Evolutionary conservation across 106 monocot genomes (phyloP).

Genomic region (Dendrobium chrysotoxum): DNA sequence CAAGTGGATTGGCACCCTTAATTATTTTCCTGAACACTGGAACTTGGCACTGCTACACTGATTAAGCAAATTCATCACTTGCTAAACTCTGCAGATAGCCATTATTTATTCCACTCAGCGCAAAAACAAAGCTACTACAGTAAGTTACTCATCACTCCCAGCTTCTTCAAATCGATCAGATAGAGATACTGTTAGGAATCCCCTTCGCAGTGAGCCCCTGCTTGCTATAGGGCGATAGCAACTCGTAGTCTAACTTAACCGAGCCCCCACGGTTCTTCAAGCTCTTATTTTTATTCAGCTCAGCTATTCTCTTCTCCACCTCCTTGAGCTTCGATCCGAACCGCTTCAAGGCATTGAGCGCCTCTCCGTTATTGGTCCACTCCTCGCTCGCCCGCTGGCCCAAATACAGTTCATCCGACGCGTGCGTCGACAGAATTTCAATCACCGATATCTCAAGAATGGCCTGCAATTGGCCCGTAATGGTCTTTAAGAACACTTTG

Average conservation of each 20-base stretch:
- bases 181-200: constrained; percentile 36
- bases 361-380: constrained; percentile 23
- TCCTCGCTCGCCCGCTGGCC: constrained; percentile 18
- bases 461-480: constrained; percentile 22
- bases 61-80: too few species aligned
- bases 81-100: too few species aligned
- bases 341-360: constrained; percentile 6
- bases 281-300: not conserved
- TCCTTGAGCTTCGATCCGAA: not conserved
- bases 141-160: not conserved
- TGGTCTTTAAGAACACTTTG: constrained; percentile 43
- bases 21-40: too few species aligned
- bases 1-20: too few species aligned
- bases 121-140: not conserved
- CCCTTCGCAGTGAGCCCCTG: constrained; percentile 24
- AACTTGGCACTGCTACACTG: too few species aligned
- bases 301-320: not conserved
- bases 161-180: constrained; percentile 3
- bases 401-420: constrained; percentile 32
- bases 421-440: constrained; percentile 29
- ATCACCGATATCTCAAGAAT: constrained; percentile 22
- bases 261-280: constrained; percentile 7
- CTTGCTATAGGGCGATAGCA: constrained; percentile 1
- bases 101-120: not conserved
- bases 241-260: not conserved